Base-by-base conservation (phyloP, 1,284 basidiomycete genomes). In the Ganoderma lucidum region DNA sequence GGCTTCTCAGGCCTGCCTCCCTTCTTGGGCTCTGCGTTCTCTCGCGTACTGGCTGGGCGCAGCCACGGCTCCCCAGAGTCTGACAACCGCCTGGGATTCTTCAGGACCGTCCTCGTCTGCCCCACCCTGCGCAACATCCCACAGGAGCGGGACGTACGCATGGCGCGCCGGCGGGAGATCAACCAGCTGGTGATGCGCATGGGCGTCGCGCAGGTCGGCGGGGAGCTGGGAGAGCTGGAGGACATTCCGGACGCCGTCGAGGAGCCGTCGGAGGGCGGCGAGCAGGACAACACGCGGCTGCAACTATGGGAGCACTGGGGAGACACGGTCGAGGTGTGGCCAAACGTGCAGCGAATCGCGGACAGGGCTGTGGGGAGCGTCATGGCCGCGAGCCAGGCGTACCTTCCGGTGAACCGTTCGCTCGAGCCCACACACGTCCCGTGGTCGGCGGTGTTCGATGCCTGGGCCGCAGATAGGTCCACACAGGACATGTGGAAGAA, bases 181-280 rank as follows among this genome's bases (percentile, higher is more conserved):
- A 96, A 95, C 77, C 89, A 93, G 73, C 80, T 95, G 56, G 90
- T 89, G 0, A 90, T 94, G 84, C 86, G 91, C 32, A 93, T 94
- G 87, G 95, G 89, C 9, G 83, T 96, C 32, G 90, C 91, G 39
- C 86, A 87, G 2, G 85, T 94, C 14, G 95, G 94, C 12, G 94
- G 93, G 2, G 76, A 81, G 1, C 78, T 96, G n/a, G 86, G 83
- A 59, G 84, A 79, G 65, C 79, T 79, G 66, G 76, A 80, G 35
- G 75, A 77, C 28, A 74, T 75, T 15, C 74, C 74, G 62, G 69
- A 72, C 56, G 55, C 62, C 45, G 60, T 68, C 63, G 64, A 68
- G n/a, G 60, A 51, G 51, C 63, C 64, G 5, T 63, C 63, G 51
- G 69, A 70, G 61, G 73, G 74, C 32, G 76, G 74, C 2, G 74